Base-by-base conservation (phyloP, 306 rosid genomes). In the Arachis stenosperma region DNA sequence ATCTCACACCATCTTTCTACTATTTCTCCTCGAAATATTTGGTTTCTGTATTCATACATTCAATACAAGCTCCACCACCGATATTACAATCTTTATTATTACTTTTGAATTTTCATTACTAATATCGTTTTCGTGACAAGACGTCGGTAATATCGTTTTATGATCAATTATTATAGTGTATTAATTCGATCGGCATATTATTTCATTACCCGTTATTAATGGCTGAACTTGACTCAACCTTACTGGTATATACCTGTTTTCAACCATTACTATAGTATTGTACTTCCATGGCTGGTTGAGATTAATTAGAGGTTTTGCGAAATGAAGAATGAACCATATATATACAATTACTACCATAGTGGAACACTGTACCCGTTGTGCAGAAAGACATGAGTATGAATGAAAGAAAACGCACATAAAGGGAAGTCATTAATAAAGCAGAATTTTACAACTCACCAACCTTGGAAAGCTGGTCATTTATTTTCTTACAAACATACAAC, bases 401-500 rank as follows among this genome's bases (percentile, higher is more conserved):
- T 70, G 54, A 75, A 41, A 70, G 59, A 60, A 62, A 46, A 48
- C 60, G 44, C 9, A 65, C 51, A 11, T 46, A 70, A 70, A 13
- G 61, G 30, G 30, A 0, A 15, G 27, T 4, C 13, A 52, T 6
- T 3, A 76, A 22, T 81, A 71, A 75, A 81, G 67, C 43, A 42
- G 44, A 46, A 33, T 33, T 9, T 47, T 72, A 48, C 81, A 48
- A 59, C 70, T 29, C 74, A 66, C 36, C 82, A 72, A 79, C 58
- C 39, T 13, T 53, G 47, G 11, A 75, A 71, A 76, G 50, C 9
- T 58, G 43, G 6, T 59, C 11, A 46, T 6, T 61, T 15, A 74
- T 12, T 73, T 58, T 69, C 77, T 46, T 65, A 67, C 44, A 33
- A 33, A 33, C 4, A 40, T 52, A 33, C 53, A 69, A 43, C 36